Evolutionary conservation across 495 filamentous ascomycete genomes (phyloP).

Genomic region (Lophiotrema nucula): DNA sequence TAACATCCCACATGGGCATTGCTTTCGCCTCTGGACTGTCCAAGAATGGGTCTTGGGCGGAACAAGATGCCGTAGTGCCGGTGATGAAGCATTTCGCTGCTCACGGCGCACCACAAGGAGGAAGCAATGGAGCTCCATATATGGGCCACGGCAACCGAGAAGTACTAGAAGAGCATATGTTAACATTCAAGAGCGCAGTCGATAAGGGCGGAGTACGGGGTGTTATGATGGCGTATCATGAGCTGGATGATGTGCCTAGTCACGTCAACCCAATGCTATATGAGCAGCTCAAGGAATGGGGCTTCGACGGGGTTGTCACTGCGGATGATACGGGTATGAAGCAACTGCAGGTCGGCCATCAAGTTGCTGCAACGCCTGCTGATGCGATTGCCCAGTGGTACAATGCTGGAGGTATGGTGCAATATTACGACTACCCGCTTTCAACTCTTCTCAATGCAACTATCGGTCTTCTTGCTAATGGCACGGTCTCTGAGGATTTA

Average conservation of each 20-base stretch:
- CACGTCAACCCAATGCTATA: conserved; percentile 42
- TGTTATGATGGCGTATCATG: conserved; percentile 48
- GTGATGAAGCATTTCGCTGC: conserved; percentile 48
- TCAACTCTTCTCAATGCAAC: conserved; percentile 37
- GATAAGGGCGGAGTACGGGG: conserved; percentile 45
- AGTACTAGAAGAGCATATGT: conserved; percentile 42
- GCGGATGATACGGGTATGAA: conserved; percentile 46
- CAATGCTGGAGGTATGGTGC: conserved; percentile 38
- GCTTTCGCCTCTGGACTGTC: conserved; percentile 44
- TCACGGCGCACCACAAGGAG: conserved; percentile 42
- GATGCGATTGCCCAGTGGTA: conserved; percentile 45
- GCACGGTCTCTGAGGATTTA: conserved; percentile 37
- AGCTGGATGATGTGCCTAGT: conserved; percentile 43
- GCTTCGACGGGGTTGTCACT: conserved; percentile 45
- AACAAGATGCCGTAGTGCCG: conserved; percentile 43
- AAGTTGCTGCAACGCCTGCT: conserved; percentile 38
- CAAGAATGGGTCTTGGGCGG: conserved; percentile 40
- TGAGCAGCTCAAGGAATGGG: conserved; percentile 42
- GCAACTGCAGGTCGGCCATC: conserved; percentile 35
- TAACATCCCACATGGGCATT: conserved; percentile 46
- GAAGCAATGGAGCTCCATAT: conserved; percentile 45
- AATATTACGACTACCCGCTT: conserved; percentile 5
- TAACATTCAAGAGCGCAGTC: conserved; percentile 44
- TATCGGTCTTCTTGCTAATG: conserved; percentile 40
- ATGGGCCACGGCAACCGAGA: conserved; percentile 44